These are phyloP conservation scores for Aspergillus terreus DNA, from an alignment of 2,329 filamentous ascomycete species.

Conservation along the genomic window DNA sequence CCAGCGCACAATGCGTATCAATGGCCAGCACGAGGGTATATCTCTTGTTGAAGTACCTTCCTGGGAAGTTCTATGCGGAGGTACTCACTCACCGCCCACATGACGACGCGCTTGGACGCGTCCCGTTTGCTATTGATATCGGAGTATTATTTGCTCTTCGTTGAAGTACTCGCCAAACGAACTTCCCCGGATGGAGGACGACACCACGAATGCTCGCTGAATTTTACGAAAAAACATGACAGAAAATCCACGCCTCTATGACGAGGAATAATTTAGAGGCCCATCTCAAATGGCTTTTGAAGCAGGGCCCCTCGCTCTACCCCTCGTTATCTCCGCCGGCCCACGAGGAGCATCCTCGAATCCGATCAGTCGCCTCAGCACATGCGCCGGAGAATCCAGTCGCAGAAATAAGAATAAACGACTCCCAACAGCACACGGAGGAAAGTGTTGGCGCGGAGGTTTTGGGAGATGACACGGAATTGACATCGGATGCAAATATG, in stretches of 20 bases:
- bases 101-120: constrained; percentile 24
- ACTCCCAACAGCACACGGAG: constrained; percentile 8
- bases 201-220: constrained; percentile 5
- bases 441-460: constrained; percentile 14
- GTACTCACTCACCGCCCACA: constrained; percentile 13
- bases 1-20: too few species aligned
- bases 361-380: constrained; percentile 4
- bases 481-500: constrained; percentile 35
- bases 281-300: constrained; percentile 47
- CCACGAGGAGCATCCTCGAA: constrained; percentile 17
- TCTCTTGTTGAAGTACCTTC: too few species aligned
- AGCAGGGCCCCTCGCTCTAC: constrained; percentile 34
- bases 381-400: constrained; percentile 6
- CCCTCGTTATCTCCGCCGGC: constrained; percentile 28
- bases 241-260: constrained; percentile 38
- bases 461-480: constrained; percentile 21
- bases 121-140: constrained; percentile 5
- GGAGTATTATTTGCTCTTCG: neutral
- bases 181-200: neutral
- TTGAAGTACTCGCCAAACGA: neutral
- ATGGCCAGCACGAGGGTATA: too few species aligned
- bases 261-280: constrained; percentile 45
- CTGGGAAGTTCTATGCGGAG: too few species aligned
- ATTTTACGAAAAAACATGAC: constrained; percentile 21
- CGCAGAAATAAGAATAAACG: constrained; percentile 7